These are phyloP conservation scores for Hamamelis virginiana DNA, from an alignment of 164 flowering plant species.

Conservation along the genomic window DNA sequence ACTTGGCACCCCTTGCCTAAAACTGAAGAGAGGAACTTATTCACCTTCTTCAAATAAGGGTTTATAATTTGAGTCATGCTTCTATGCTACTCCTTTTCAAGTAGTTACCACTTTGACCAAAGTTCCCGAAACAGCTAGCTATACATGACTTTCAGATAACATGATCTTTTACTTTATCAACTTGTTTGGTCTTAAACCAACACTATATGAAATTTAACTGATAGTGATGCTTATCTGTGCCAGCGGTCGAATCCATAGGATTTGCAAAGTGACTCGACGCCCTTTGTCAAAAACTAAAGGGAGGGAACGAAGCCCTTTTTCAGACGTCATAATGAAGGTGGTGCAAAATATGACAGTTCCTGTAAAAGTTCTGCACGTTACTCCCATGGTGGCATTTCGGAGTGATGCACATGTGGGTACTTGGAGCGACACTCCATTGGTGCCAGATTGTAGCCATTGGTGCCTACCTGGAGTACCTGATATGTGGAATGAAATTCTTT, in stretches of 20 bases:
- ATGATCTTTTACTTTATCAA: no score
- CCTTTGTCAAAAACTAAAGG: constrained; percentile 15
- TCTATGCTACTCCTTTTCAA: no score
- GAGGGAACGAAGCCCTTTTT: constrained; percentile 41
- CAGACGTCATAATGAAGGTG: constrained; percentile 46
- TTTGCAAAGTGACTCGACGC: no score
- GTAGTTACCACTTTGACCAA: no score
- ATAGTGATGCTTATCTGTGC: no score
- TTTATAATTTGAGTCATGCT: no score
- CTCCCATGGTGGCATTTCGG: constrained; percentile 67
- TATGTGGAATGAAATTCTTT: constrained; percentile 77
- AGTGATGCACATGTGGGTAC: constrained; percentile 86
- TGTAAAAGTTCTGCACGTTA: constrained; percentile 58
- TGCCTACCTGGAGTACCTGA: constrained; percentile 96
- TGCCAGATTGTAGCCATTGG: constrained; percentile 95
- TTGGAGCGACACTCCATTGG: constrained; percentile 66
- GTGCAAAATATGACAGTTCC: constrained; percentile 53
- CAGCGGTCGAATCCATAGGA: no score
- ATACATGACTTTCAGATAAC: no score
- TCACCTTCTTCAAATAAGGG: no score
- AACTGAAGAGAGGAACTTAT: neutral
- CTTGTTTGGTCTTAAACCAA: no score
- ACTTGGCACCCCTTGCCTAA: constrained; percentile 43
- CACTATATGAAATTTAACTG: no score
- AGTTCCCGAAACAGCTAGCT: no score